phyloP scores from a whole-genome alignment of 2,329 filamentous ascomycete species.

The Colletotrichum sp. region DNA sequence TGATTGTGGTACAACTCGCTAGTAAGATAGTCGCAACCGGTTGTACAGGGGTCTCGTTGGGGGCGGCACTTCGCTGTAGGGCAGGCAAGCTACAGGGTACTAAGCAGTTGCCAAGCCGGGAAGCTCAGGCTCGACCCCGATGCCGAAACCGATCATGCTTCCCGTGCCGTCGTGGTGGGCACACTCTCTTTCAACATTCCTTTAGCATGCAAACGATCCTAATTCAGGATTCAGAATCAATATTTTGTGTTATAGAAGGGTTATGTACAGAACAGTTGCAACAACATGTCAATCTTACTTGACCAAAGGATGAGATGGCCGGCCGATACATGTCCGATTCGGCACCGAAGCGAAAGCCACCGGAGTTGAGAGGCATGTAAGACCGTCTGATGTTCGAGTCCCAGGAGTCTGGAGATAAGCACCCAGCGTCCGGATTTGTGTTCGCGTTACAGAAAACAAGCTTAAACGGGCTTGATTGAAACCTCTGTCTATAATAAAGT shows the following conservation, averaged over 20 bases:
- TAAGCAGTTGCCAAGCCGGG: not conserved
- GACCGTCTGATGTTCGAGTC: not conserved
- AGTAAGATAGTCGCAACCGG: not conserved
- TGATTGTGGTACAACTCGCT: too few species aligned
- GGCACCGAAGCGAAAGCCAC: not conserved
- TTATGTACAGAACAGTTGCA: not conserved
- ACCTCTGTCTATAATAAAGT: not conserved
- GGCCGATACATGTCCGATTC: not conserved
- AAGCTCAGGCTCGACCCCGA: not conserved
- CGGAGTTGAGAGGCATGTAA: not conserved
- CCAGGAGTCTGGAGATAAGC: not conserved
- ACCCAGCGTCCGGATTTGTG: not conserved
- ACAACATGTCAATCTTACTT: not conserved
- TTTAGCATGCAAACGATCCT: too few species aligned
- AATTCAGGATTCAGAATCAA: too few species aligned
- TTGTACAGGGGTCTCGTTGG: not conserved
- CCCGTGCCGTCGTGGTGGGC: not conserved
- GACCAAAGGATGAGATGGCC: not conserved
- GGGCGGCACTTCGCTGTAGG: not conserved
- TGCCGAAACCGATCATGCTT: not conserved
- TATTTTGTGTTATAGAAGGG: too few species aligned
- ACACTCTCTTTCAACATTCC: not conserved
- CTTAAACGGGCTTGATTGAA: not conserved
- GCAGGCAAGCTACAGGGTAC: not conserved
- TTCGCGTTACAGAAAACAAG: not conserved